These are phyloP conservation scores for Ophiostoma quercus DNA, from an alignment of 2,329 filamentous ascomycete species.

Conservation along the genomic window DNA sequence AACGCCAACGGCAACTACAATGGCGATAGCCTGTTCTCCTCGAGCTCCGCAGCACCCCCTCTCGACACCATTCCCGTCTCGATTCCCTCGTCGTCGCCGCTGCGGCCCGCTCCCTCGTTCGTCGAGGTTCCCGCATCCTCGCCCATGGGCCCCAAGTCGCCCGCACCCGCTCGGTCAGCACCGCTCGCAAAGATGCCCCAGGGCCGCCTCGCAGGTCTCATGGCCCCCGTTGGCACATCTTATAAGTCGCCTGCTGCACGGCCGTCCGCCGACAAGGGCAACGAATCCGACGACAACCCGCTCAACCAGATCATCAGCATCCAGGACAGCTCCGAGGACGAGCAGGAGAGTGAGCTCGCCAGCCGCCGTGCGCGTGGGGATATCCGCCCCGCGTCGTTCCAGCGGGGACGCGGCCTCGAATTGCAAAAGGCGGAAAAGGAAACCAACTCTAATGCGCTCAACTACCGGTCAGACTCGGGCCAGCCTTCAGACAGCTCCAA, in stretches of 20 bases:
- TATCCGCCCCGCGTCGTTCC: conserved; percentile 56
- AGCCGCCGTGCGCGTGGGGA: conserved; percentile 51
- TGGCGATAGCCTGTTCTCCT: not conserved
- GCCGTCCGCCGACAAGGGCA: not conserved
- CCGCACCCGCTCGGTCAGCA: conserved; percentile 30
- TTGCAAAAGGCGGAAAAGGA: not conserved
- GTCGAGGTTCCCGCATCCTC: conserved; percentile 89
- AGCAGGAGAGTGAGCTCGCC: conserved; percentile 28
- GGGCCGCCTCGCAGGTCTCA: conserved; percentile 52
- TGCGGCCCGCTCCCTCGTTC: conserved; percentile 41
- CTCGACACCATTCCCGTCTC: conserved; percentile 18
- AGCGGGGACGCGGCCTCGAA: not conserved
- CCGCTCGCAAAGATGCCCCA: conserved; percentile 19
- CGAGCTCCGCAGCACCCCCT: conserved; percentile 24
- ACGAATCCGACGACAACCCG: conserved; percentile 26
- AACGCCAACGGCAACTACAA: not conserved
- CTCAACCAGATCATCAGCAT: conserved; percentile 41
- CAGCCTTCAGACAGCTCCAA: not conserved
- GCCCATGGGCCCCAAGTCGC: conserved; percentile 54
- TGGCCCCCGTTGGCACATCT: conserved; percentile 71
- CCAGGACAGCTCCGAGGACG: conserved; percentile 52
- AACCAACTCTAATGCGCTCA: not conserved
- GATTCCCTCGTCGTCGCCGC: conserved; percentile 39
- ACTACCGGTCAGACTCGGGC: not conserved
- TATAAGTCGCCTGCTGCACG: conserved; percentile 51